Evolutionary conservation across 306 rosid species (phyloP).

Genomic region (Ziziphus jujuba): DNA sequence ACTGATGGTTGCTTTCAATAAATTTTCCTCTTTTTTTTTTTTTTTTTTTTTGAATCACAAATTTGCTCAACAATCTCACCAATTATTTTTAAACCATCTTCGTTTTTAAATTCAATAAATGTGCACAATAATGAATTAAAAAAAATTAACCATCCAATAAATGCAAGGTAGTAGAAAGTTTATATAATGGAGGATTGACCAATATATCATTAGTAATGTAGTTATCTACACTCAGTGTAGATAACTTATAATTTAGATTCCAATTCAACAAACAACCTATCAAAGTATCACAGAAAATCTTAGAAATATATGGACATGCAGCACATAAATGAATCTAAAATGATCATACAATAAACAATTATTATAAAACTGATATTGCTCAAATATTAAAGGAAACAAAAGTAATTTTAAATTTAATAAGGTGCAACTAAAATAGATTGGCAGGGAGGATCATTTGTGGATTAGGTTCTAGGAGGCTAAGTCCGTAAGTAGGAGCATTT

Average conservation of each 20-base stretch:
- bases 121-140: neutral
- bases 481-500: too few species aligned
- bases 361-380: too few species aligned
- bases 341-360: too few species aligned
- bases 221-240: neutral
- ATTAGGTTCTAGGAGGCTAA: too few species aligned
- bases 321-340: too few species aligned
- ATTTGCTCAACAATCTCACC: neutral
- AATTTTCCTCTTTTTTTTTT: neutral
- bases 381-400: too few species aligned
- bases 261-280: neutral
- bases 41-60: neutral
- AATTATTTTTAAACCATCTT: neutral
- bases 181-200: neutral
- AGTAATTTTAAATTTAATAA: too few species aligned
- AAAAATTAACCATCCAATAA: neutral
- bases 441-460: too few species aligned
- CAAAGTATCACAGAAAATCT: too few species aligned
- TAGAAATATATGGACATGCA: too few species aligned
- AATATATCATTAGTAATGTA: neutral
- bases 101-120: neutral
- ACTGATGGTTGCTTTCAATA: neutral
- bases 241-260: neutral
- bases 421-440: too few species aligned
- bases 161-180: neutral